Evolutionary conservation across 1,139 yeast genomes (phyloP), one percentile per base, ranked within the genome.

Genomic region (Debaryomyces singareniensis): DNA sequence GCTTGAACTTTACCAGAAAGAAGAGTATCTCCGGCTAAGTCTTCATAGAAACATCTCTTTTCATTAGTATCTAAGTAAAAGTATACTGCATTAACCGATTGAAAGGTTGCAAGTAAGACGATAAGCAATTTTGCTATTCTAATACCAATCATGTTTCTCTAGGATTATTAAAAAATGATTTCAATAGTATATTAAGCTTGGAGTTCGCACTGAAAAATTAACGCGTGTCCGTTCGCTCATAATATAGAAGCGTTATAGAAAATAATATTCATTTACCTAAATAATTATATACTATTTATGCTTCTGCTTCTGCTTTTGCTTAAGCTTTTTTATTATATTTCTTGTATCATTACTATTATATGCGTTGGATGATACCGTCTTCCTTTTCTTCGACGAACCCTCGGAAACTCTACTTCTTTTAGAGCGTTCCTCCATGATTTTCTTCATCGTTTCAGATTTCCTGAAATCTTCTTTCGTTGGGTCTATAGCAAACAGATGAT

Each of bases 401-500:
- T 24, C 13, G 6, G 33, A 28, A 13, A 35, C 34, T 24, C 36
- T 41, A 37, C 52, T 52, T 48, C 93, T 71, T 48, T 74, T 75
- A 21, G 80, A 70, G 43, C 95, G 73, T 53, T 86, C 93, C 29
- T 75, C 68, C 57, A 87, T 59, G 30, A 91, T 74, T 53, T 80
- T 71, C 50, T 80, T 79, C 95, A 89, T 87, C 15, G 93, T 86
- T 24, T 76, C 64, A 1, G 97, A 87, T 59, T 81, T 77, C 61
- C 84, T 87, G 65, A 75, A 91, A 50, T 85, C 95, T 13, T 95
- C 82, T 45, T 72, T 78, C 12, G 95, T 80, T 13, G 96, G 91
- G 54, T 84, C 95, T 46, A 91, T 86, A 6, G 96, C 96, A 58
- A 78, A 93, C 35, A 83, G 94, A 42, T 85, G 95, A 41, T 77